Conservation (phyloP, 2,329 filamentous ascomycete species). For the Clonostachys chloroleuca region DNA sequence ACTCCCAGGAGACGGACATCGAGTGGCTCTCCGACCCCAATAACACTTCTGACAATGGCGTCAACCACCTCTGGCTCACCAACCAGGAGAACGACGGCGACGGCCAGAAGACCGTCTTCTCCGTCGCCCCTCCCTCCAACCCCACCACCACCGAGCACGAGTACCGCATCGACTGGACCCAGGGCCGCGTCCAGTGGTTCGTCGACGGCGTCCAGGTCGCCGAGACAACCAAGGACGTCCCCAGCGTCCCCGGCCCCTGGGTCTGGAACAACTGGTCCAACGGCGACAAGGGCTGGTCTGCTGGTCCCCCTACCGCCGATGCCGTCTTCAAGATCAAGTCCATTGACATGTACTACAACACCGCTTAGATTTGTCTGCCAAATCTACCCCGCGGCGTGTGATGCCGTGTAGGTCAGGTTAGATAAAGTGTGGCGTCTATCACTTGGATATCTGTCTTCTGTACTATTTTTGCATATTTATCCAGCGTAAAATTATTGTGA, state of each 20-base stretch:
- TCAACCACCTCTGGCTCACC: conserved; percentile 18
- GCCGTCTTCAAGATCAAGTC: conserved; percentile 19
- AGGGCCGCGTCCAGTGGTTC: conserved; percentile 13
- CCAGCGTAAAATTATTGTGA: too few species aligned
- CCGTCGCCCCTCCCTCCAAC: conserved; percentile 8
- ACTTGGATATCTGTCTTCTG: too few species aligned
- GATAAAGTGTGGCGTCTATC: too few species aligned
- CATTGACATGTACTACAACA: conserved; percentile 24
- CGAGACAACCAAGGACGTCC: conserved; percentile 16
- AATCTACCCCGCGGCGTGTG: too few species aligned
- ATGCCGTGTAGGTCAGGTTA: too few species aligned
- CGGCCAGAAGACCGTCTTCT: not conserved
- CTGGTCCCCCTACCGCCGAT: conserved; percentile 15
- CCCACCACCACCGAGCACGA: conserved; percentile 19
- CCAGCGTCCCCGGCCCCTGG: conserved; percentile 9
- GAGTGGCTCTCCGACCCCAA: conserved; percentile 21
- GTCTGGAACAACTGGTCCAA: conserved; percentile 24
- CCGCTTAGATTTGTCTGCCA: not conserved
- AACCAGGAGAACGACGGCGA: conserved; percentile 18
- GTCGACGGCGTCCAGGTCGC: conserved; percentile 17
- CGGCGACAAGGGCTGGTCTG: conserved; percentile 19
- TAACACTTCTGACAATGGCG: conserved; percentile 15
- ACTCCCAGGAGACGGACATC: conserved; percentile 20
- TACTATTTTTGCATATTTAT: too few species aligned
- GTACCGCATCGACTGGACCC: conserved; percentile 22